Evolutionary conservation across 768 basidiomycete species (phyloP).

Genomic region (Mycena leptocephala): DNA sequence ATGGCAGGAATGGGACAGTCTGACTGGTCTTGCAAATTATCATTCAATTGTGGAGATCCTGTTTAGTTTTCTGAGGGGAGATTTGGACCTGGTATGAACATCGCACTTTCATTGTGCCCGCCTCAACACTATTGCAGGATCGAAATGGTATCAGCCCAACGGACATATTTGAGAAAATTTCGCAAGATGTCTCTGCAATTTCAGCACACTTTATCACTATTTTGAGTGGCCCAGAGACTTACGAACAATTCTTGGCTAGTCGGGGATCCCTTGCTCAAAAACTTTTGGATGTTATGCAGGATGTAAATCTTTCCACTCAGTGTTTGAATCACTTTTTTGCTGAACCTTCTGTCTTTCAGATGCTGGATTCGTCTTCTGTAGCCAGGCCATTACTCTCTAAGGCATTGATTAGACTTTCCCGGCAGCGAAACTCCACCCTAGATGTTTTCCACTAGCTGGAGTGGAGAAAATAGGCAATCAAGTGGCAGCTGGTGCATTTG

Average conservation of each 20-base stretch:
- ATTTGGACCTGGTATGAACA: not conserved
- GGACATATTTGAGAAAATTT: not conserved
- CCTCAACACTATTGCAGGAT: too few relatives aligned
- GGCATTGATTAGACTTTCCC: not conserved
- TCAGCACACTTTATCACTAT: not conserved
- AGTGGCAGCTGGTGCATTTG: not conserved
- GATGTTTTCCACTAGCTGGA: not conserved
- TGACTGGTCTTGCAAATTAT: not conserved
- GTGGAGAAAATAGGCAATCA: not conserved
- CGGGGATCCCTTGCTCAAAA: not conserved
- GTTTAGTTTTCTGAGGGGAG: not conserved
- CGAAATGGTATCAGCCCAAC: not conserved
- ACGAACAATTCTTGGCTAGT: not conserved
- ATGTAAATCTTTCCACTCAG: not conserved
- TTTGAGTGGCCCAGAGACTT: not conserved
- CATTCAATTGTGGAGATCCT: not conserved
- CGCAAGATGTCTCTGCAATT: not conserved
- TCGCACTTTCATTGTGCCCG: too few relatives aligned
- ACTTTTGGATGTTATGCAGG: not conserved
- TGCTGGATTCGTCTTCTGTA: not conserved
- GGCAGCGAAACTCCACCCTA: not conserved
- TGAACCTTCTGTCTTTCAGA: not conserved
- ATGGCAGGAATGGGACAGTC: not conserved
- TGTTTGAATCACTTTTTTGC: not conserved
- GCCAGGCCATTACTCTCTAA: not conserved